Evolutionary conservation across 352 stramenopile species (phyloP), one percentile per base, ranked within the genome.

Genomic region (Phytophthora ohioensis): DNA sequence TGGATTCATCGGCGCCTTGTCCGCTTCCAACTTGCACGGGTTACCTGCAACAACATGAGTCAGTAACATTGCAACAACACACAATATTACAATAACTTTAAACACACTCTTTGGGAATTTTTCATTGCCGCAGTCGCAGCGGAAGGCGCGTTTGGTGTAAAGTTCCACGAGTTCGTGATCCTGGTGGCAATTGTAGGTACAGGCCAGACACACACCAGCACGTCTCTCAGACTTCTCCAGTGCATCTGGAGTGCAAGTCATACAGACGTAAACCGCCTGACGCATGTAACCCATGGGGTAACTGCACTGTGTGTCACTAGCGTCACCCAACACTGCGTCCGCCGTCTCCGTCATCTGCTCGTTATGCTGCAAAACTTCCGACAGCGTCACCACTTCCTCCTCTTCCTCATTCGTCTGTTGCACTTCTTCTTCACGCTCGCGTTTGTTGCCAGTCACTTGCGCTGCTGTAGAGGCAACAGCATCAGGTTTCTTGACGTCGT

Each of bases 91-190:
- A 30, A 5, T 43, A 52, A 51, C 8, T 52, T n/a, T 48, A 21
- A 34, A 69, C 70, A 45, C 51, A 84, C 70, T 67, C 27, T 53
- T 65, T 9, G 73, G 76, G 52, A 92, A 90, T 57, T 87, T 87
- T 58, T 43, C 39, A 60, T 90, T 93, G 82, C 85, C 85, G 62
- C 85, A 93, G 59, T 93, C 85, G 57, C 85, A 93, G 31, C 84
- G 81, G 66, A 93, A 93, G 4, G 79, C 64, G 34, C 85, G 84
- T 68, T 93, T 93, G 8, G 85, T 93, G 71, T 93, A 93, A n/a
- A 93, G 76, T 71, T 93, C 85, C 38, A 93, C 69, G 47, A 93
- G 78, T n/a, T 91, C 82, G 65, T 93, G 85, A 53, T 90, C 82
- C 30, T 78, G 79, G 63, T 93, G 85, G 64, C 85, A 93, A 54